Conservation (phyloP, 129 eudicot genomes). For the Gnaphalium uliginosum region DNA sequence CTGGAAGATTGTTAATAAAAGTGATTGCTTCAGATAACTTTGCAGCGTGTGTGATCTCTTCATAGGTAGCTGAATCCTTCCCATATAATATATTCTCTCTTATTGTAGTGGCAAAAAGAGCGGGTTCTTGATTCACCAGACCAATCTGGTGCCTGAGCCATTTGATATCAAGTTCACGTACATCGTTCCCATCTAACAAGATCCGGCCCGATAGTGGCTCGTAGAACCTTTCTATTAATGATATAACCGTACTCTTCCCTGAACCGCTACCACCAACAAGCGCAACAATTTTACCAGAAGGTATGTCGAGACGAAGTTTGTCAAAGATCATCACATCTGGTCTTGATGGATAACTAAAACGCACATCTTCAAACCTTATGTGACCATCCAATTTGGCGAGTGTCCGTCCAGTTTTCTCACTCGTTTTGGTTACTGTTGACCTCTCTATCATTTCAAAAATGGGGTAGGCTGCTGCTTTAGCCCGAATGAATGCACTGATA, state of each 20-base stretch:
- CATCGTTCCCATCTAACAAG: constrained; percentile 63
- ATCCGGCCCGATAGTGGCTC: constrained; percentile 81
- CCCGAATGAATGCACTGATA: constrained; percentile 86
- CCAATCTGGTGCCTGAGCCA: constrained; percentile 96
- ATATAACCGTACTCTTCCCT: constrained; percentile 95
- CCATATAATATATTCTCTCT: constrained; percentile 90
- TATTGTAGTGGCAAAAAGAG: constrained; percentile 93
- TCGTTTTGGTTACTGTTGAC: constrained; percentile 48
- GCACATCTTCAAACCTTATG: constrained; percentile 77
- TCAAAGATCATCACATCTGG: constrained; percentile 78
- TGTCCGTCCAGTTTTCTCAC: constrained; percentile 52
- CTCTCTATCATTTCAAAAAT: constrained; percentile 94
- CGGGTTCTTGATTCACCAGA: constrained; percentile 96
- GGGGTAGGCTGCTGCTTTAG: constrained; percentile 91
- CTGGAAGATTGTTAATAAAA: constrained; percentile 90
- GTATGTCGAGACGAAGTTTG: constrained; percentile 70
- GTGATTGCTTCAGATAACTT: constrained; percentile 89
- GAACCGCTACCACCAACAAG: constrained; percentile 99
- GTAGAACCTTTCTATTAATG: constrained; percentile 91
- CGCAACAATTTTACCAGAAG: constrained; percentile 89
- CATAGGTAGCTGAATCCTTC: constrained; percentile 79
- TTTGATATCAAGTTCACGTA: constrained; percentile 71
- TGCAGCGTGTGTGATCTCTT: constrained; percentile 90
- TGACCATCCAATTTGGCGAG: constrained; percentile 73
- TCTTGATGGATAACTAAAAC: constrained; percentile 93